Conservation (phyloP, 2,329 filamentous ascomycete species). For the Xylaria sp. region DNA sequence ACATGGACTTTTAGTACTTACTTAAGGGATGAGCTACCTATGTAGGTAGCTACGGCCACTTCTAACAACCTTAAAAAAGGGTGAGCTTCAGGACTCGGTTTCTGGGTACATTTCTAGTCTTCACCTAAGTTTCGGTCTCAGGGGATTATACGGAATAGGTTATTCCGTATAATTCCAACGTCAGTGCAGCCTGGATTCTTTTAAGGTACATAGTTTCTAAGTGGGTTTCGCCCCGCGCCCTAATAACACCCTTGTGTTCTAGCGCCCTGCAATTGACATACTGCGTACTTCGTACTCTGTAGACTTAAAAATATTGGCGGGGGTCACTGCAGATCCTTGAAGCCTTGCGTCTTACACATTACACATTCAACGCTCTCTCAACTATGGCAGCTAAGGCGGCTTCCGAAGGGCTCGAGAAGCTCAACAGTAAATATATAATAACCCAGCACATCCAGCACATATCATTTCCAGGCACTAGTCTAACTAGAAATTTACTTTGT, state of each 20-base stretch:
- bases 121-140: not conserved
- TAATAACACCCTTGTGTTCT: not conserved
- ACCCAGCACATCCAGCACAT: too few relatives aligned
- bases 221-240: not conserved
- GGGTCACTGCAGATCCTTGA: slow-evolving; percentile 10
- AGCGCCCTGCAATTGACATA: slow-evolving; percentile 30
- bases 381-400: slow-evolving; percentile 56
- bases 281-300: too few relatives aligned
- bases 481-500: slow-evolving; percentile 50
- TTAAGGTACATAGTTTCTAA: not conserved
- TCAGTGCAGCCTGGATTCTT: not conserved
- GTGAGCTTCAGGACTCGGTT: too few relatives aligned
- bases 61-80: too few relatives aligned
- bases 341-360: not conserved
- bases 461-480: slow-evolving; percentile 54
- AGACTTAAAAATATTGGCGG: slow-evolving; percentile 31
- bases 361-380: slow-evolving; percentile 2
- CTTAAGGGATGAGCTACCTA: too few relatives aligned
- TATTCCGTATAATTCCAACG: not conserved
- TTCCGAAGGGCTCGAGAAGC: slow-evolving; percentile 55
- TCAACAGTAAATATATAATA: slow-evolving; percentile 49
- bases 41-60: too few relatives aligned
- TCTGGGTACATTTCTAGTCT: too few relatives aligned
- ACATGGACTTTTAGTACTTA: too few relatives aligned
- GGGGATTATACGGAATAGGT: too few relatives aligned